Evolutionary conservation across 2,329 filamentous ascomycete species (phyloP), one percentile per base, ranked within the genome.

Genomic region (Thermoascus crustaceus): DNA sequence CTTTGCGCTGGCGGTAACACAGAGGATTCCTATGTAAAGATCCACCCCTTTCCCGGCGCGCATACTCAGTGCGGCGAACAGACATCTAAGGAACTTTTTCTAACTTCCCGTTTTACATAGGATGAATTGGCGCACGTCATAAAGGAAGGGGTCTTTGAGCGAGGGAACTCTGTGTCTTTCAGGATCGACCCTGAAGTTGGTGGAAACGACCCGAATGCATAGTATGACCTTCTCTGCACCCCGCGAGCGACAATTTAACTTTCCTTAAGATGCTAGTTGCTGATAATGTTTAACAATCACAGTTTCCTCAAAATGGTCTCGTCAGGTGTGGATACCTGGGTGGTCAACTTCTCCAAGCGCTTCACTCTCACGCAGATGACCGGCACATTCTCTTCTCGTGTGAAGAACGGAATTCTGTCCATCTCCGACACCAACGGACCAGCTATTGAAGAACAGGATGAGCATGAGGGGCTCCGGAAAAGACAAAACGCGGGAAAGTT

Each of bases 361-460:
- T 85, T 85, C 58, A 70, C 73, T n/a, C 61, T 82, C 34, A 66
- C 65, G 7, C 71, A 69, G 46, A 82, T 83, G 78, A 78, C 71
- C 2, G 78, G 78, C 23, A 60, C 60, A 4, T 80, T 80, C 48
- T 59, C 68, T 1, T 40, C 64, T 1, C 50, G 49, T 23, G 57
- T 73, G 30, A 25, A 37, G 19, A 20, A 37, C 14, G 41, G 41
- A 13, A 11, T 44, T 8, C 32, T 17, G 4, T 35, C 35, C 6
- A 11, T 34, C 13, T 19, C 55, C 48, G 27, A 57, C 58, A 9
- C 50, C 39, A 44, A 49, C 4, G 43, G 47, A 37, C 14, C 41
- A 44, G 9, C 49, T 30, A 26, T 45, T 26, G 17, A 39, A 32
- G 33, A 47, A 38, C 44, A 54, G 27, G 29, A 46, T 39, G 41